phyloP scores from a whole-genome alignment of 345 rosid genomes.

The Salix arbutifolia region DNA sequence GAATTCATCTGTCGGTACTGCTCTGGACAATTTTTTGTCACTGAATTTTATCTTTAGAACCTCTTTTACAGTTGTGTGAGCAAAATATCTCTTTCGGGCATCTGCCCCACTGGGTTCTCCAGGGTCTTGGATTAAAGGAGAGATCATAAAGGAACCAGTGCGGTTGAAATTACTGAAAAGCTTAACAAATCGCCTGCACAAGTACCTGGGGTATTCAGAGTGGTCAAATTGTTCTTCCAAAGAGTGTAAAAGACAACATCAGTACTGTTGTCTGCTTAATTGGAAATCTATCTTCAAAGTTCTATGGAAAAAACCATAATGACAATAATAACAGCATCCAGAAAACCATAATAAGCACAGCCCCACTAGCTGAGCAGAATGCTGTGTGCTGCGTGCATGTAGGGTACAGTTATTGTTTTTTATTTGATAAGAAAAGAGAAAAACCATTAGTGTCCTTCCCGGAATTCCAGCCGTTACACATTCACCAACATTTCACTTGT shows the following conservation, averaged over 20 bases:
- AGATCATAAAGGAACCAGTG: conserved; percentile 43
- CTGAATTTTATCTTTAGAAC: neutral
- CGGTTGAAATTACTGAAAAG: conserved; percentile 38
- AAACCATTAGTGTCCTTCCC: no score
- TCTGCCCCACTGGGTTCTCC: conserved; percentile 59
- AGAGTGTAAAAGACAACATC: conserved; percentile 34
- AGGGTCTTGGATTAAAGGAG: conserved; percentile 56
- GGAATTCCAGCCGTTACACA: no score
- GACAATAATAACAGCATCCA: no score
- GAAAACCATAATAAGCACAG: no score
- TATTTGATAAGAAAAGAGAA: no score
- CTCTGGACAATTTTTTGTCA: neutral
- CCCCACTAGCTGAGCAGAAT: no score
- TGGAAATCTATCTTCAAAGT: neutral
- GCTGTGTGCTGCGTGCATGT: no score
- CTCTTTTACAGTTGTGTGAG: neutral
- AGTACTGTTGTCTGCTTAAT: neutral
- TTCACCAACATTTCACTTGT: no score
- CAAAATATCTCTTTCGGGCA: conserved; percentile 27
- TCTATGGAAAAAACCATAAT: neutral
- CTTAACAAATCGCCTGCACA: conserved; percentile 54
- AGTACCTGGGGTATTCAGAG: conserved; percentile 56
- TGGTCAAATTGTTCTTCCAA: conserved; percentile 56
- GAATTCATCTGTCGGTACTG: conserved; percentile 48
- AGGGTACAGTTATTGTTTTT: no score